Percentiles rank a stretch among this genome's conserved stretches.
These are phyloP conservation scores for Mallotus nudiflorus DNA, from an alignment of 345 rosid genomes.

Conservation along the genomic window DNA sequence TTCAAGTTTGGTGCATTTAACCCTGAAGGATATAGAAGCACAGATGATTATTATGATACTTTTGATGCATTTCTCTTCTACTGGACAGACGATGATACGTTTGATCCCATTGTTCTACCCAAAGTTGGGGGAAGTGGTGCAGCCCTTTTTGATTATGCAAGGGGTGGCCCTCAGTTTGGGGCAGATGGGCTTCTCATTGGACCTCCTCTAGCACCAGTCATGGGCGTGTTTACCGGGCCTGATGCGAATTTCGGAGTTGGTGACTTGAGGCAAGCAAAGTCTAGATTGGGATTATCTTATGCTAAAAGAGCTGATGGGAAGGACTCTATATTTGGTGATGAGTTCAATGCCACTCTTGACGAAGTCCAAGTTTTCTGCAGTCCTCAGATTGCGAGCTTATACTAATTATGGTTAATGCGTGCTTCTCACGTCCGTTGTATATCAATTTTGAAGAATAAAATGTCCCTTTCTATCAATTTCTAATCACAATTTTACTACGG, in stretches of 20 bases:
- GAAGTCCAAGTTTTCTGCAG: slow-evolving; percentile 75
- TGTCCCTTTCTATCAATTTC: neutral
- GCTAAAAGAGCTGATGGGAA: slow-evolving; percentile 76
- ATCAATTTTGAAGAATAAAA: neutral
- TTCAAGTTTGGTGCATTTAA: slow-evolving; percentile 83
- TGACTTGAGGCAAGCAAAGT: slow-evolving; percentile 74
- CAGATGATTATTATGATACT: slow-evolving; percentile 79
- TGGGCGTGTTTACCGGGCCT: slow-evolving; percentile 83
- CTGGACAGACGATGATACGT: slow-evolving; percentile 43
- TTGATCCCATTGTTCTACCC: slow-evolving; percentile 47
- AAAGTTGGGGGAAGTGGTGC: slow-evolving; percentile 92
- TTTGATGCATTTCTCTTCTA: slow-evolving; percentile 84
- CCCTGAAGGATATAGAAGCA: slow-evolving; percentile 89
- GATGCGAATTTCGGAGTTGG: slow-evolving; percentile 80
- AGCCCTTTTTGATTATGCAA: slow-evolving; percentile 78
- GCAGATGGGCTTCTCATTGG: slow-evolving; percentile 83
- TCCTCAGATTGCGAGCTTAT: slow-evolving; percentile 77
- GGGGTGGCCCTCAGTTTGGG: slow-evolving; percentile 69
- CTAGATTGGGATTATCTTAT: slow-evolving; percentile 80
- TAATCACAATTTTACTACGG: neutral
- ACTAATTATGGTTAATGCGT: slow-evolving; percentile 24
- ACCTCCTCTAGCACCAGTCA: slow-evolving; percentile 71
- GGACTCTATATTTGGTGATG: slow-evolving; percentile 70
- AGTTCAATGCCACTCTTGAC: slow-evolving; percentile 46
- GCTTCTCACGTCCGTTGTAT: neutral